Conservation (phyloP, 2,329 filamentous ascomycete genomes). For the Rachicladosporium sp. region DNA sequence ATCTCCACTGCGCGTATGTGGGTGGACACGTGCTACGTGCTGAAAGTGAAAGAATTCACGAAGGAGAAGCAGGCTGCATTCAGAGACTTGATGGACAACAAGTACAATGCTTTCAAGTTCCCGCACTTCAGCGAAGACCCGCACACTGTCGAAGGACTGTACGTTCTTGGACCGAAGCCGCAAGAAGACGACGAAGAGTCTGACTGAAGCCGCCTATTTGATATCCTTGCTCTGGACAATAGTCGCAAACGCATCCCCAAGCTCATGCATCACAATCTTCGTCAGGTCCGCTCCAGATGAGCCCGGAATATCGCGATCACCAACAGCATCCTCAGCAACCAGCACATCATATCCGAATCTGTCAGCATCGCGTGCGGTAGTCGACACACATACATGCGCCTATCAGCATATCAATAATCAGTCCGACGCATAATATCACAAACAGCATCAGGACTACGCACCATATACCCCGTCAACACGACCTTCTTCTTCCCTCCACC, state of each 20-base stretch:
- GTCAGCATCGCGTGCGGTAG: slow-evolving; percentile 48
- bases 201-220: slow-evolving; percentile 17
- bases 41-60: not conserved
- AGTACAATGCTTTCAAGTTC: slow-evolving; percentile 7
- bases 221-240: slow-evolving; percentile 42
- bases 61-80: slow-evolving; percentile 6
- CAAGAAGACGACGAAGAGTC: slow-evolving; percentile 12
- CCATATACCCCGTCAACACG: slow-evolving; percentile 49
- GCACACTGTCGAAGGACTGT: slow-evolving; percentile 18
- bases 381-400: slow-evolving; percentile 54
- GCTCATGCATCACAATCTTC: slow-evolving; percentile 43
- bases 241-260: slow-evolving; percentile 52
- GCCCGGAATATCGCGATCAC: slow-evolving; percentile 55
- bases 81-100: not conserved
- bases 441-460: slow-evolving; percentile 7
- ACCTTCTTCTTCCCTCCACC: slow-evolving; percentile 44
- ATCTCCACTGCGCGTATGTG: slow-evolving; percentile 14
- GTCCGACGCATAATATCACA: not conserved
- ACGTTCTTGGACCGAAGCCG: slow-evolving; percentile 11
- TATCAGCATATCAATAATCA: slow-evolving; percentile 11
- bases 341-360: slow-evolving; percentile 54
- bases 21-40: slow-evolving; percentile 2
- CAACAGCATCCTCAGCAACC: slow-evolving; percentile 49
- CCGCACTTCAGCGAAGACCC: slow-evolving; percentile 18
- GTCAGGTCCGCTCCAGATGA: slow-evolving; percentile 43